A percentile compares a stretch with the other conserved stretches of the same genome.
phyloP scores from a whole-genome alignment of 2,329 filamentous ascomycete genomes.

The Fusarium clavum region DNA sequence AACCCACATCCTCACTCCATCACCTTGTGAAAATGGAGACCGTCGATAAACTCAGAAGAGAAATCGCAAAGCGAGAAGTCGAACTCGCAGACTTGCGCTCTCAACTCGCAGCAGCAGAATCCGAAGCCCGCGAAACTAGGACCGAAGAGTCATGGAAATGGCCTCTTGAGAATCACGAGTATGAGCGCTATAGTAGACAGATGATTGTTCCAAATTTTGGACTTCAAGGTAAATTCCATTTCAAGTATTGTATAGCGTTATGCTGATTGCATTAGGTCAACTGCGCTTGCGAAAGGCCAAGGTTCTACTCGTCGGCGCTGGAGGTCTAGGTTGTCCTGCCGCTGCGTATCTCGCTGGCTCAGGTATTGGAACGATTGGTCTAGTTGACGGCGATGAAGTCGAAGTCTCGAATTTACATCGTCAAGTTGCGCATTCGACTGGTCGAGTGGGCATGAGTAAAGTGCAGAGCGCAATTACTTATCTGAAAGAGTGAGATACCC shows the following conservation, averaged over 20 bases:
- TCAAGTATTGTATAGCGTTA: rapidly evolving
- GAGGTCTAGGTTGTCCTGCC: slow-evolving; percentile 91
- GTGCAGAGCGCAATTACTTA: slow-evolving; percentile 79
- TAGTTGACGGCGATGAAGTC: slow-evolving; percentile 89
- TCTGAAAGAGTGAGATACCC: slow-evolving; percentile 62
- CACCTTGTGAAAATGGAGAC: slow-evolving; percentile 48
- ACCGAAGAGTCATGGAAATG: slow-evolving; percentile 61
- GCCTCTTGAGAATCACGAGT: slow-evolving; percentile 79
- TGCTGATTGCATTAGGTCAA: slow-evolving; percentile 69
- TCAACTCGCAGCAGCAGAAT: slow-evolving; percentile 58
- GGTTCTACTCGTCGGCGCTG: slow-evolving; percentile 86
- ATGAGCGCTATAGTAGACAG: slow-evolving; percentile 88
- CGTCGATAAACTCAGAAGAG: slow-evolving; percentile 56
- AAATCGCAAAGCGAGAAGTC: slow-evolving; percentile 61
- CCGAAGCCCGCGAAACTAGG: slow-evolving; percentile 32
- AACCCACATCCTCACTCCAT: not conserved
- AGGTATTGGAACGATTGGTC: slow-evolving; percentile 83
- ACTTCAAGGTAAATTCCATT: slow-evolving; percentile 67
- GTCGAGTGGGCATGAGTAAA: slow-evolving; percentile 79
- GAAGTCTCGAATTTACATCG: slow-evolving; percentile 93
- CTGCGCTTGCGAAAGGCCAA: slow-evolving; percentile 75
- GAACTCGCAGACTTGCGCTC: slow-evolving; percentile 60
- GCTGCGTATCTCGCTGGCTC: slow-evolving; percentile 93
- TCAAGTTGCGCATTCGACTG: slow-evolving; percentile 83
- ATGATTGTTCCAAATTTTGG: slow-evolving; percentile 89